A percentile compares a stretch with the other conserved stretches of the same genome.
Conservation (phyloP, 2,329 filamentous ascomycete genomes). For the Amylocarpus encephaloides region DNA sequence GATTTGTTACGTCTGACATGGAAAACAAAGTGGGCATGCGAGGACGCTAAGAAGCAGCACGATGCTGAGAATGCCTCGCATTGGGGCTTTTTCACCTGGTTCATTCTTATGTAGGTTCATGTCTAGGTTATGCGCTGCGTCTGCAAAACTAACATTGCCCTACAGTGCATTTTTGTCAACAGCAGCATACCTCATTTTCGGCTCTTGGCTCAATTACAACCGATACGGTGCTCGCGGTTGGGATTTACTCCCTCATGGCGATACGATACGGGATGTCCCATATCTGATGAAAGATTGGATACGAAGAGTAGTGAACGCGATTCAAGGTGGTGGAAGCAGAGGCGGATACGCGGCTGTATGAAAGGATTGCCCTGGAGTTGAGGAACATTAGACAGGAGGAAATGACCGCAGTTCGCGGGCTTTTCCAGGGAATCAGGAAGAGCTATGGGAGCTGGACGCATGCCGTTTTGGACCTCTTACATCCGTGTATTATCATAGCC, state of each 20-base stretch:
- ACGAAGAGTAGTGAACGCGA: conserved; percentile 70
- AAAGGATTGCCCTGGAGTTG: not conserved
- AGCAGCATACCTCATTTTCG: conserved; percentile 91
- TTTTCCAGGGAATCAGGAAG: not conserved
- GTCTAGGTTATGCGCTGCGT: not conserved
- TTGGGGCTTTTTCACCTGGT: conserved; percentile 98
- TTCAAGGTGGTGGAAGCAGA: conserved; percentile 76
- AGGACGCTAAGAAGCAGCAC: conserved; percentile 44
- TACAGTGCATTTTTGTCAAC: conserved; percentile 75
- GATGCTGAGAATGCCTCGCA: conserved; percentile 41
- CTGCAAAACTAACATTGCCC: conserved; percentile 7
- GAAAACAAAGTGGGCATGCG: conserved; percentile 83
- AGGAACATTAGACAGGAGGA: not conserved
- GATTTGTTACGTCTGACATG: conserved; percentile 72
- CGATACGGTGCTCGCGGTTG: conserved; percentile 90
- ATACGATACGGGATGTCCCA: conserved; percentile 85
- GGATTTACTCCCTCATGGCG: conserved; percentile 89
- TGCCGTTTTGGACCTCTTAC: not conserved
- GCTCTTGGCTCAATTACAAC: conserved; percentile 98
- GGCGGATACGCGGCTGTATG: conserved; percentile 89
- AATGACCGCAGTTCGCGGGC: not conserved
- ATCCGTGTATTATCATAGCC: conserved; percentile 5
- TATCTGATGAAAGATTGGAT: conserved; percentile 89
- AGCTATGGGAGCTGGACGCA: not conserved
- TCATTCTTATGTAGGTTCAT: conserved; percentile 74